Evolutionary conservation across 192 early-diverging fungal species (phyloP), one percentile per base, ranked within the genome.

Genomic region (Podila epicladia): DNA sequence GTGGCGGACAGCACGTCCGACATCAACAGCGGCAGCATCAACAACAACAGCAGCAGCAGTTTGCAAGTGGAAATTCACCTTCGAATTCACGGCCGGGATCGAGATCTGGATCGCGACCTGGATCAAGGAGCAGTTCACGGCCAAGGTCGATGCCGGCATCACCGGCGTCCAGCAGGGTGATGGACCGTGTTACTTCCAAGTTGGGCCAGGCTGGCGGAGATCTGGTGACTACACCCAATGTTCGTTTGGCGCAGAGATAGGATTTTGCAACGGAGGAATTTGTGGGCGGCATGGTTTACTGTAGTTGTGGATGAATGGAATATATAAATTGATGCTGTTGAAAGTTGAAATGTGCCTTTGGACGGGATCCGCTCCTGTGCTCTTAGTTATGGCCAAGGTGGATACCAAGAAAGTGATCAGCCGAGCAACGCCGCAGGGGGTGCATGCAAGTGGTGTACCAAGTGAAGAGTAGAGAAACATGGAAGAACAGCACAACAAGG

Each of bases 181-280:
- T 75, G 61, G 73, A 75, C 22, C 37, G 73, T 19, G 31, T 69
- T 19, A 75, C 51, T 22, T 57, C 73, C 6, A 58, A 67, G 17
- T 62, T 75, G 5, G 61, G 66, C 1, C 37, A 35, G 9, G 9
- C 9, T 2, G 12, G 41, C 22, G 65, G 59, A 2, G 73, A 74
- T 9, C 35, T 63, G 17, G 33, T 37, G 9, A 31, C 65, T 0
- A 13, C 37, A 20, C 58, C 73, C 22, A 50, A 63, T 26, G 33
- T 74, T 9, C 67, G 67, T 57, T 69, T 69, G 58, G 68, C 73
- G 15, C 73, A 75, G 51, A 75, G 68, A 55, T 69, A 48, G 2
- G 41, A 17, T 45, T 12, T 12, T 2, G 12, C 11, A 45, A 15
- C 13, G 15, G 41, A 45, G 41, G 15, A 3, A 15, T 17, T 45